Conservation (phyloP, 805 yeast genomes). For the Isabelozyma pseudorhagii region DNA sequence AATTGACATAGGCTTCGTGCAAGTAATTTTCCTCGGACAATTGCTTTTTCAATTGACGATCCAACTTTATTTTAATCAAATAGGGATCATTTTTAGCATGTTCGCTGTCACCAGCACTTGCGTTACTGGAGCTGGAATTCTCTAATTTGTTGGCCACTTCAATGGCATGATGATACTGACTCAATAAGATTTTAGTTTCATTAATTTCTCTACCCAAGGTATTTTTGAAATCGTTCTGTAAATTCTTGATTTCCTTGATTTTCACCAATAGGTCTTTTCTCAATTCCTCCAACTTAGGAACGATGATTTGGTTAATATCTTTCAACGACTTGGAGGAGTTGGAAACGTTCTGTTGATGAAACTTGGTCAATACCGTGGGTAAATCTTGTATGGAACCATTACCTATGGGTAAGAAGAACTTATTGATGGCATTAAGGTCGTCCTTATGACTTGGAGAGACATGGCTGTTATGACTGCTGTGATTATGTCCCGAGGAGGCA, state of each 20-base stretch:
- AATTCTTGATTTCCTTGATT: slow-evolving; percentile 79
- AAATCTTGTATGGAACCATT: slow-evolving; percentile 73
- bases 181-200: slow-evolving; percentile 38
- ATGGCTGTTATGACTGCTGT: slow-evolving; percentile 5
- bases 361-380: slow-evolving; percentile 60
- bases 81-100: slow-evolving; percentile 75
- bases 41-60: slow-evolving; percentile 74
- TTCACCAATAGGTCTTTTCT: slow-evolving; percentile 74
- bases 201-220: slow-evolving; percentile 58
- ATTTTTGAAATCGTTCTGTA: slow-evolving; percentile 83
- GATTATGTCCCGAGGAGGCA: slow-evolving; percentile 3
- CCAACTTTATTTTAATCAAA: slow-evolving; percentile 65
- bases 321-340: slow-evolving; percentile 42
- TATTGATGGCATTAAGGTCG: slow-evolving; percentile 32
- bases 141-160: slow-evolving; percentile 55
- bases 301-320: slow-evolving; percentile 45
- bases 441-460: slow-evolving; percentile 17
- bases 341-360: slow-evolving; percentile 41
- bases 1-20: slow-evolving; percentile 83
- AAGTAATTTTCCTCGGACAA: slow-evolving; percentile 79
- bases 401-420: slow-evolving; percentile 74
- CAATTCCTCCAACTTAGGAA: slow-evolving; percentile 56
- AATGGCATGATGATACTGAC: slow-evolving; percentile 55
- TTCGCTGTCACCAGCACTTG: slow-evolving; percentile 30
- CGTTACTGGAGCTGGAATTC: slow-evolving; percentile 11